phyloP scores from a whole-genome alignment of 208 protist species.

The Polymyxa betae region DNA sequence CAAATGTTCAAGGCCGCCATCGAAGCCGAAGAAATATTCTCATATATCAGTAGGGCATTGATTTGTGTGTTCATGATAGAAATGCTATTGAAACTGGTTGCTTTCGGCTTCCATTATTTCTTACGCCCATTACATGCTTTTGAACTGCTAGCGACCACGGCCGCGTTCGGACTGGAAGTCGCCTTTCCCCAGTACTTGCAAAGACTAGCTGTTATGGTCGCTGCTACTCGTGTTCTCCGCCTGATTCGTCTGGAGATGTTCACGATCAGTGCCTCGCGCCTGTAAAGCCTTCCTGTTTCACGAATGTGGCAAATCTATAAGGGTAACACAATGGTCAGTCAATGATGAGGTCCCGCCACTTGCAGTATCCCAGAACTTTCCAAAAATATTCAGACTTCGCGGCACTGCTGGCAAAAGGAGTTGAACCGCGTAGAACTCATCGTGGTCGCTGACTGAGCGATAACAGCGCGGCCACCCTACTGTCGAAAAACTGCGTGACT shows the following conservation, averaged over 20 bases:
- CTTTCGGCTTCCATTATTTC: background rate
- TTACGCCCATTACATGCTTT: background rate
- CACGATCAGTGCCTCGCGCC: too few species aligned
- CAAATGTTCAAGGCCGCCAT: background rate
- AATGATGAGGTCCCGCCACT: too few species aligned
- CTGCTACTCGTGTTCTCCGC: background rate
- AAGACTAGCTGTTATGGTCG: background rate
- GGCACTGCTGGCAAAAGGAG: too few species aligned
- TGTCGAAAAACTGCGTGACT: too few species aligned
- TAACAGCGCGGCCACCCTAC: too few species aligned
- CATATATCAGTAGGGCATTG: background rate
- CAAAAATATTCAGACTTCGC: too few species aligned
- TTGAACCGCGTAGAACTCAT: too few species aligned
- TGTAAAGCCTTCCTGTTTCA: too few species aligned
- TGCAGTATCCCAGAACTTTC: too few species aligned
- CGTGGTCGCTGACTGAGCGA: too few species aligned
- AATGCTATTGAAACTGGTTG: background rate
- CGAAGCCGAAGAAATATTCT: background rate
- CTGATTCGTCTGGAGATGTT: background rate
- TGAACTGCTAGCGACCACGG: background rate
- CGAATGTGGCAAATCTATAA: too few species aligned
- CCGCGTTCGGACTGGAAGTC: background rate
- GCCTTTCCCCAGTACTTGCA: background rate
- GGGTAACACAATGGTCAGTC: too few species aligned
- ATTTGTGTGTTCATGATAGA: background rate